Conservation (phyloP, 2,329 filamentous ascomycete genomes). For the Thielaviopsis euricoi region DNA sequence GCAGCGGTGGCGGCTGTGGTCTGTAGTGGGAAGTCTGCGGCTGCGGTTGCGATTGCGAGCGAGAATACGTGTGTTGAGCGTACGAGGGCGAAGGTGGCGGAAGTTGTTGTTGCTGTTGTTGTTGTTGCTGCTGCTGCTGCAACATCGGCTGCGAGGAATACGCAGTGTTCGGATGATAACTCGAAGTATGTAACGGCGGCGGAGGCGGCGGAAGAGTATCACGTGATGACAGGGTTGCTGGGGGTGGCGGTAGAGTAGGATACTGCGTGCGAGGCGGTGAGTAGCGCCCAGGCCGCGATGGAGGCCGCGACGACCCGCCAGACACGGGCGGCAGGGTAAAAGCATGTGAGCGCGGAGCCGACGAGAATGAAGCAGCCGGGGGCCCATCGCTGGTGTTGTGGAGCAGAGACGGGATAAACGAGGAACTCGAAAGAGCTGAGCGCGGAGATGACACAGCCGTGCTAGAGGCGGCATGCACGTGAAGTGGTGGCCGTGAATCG, state of each 20-base stretch:
- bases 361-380: too few relatives aligned
- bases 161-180: slow-evolving; percentile 6
- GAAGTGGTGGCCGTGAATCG: slow-evolving; percentile 4
- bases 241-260: slow-evolving; percentile 5
- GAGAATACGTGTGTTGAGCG: background rate
- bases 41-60: background rate
- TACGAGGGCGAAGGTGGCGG: background rate
- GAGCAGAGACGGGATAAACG: slow-evolving; percentile 12
- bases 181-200: slow-evolving; percentile 1
- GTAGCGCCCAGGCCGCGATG: background rate
- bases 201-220: slow-evolving; percentile 4
- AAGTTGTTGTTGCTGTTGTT: background rate
- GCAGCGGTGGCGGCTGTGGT: slow-evolving; percentile 3
- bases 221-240: background rate
- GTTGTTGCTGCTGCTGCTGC: too few relatives aligned
- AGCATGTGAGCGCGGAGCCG: too few relatives aligned
- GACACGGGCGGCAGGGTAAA: too few relatives aligned
- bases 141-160: background rate
- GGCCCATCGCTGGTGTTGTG: too few relatives aligned
- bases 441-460: slow-evolving; percentile 9
- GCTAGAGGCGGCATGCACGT: slow-evolving; percentile 2
- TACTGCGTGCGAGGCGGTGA: slow-evolving; percentile 9
- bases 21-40: background rate
- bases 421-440: slow-evolving; percentile 13
- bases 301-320: too few relatives aligned